phyloP scores from a whole-genome alignment of 441 rosid genomes.

The Adansonia rubrostipa region DNA sequence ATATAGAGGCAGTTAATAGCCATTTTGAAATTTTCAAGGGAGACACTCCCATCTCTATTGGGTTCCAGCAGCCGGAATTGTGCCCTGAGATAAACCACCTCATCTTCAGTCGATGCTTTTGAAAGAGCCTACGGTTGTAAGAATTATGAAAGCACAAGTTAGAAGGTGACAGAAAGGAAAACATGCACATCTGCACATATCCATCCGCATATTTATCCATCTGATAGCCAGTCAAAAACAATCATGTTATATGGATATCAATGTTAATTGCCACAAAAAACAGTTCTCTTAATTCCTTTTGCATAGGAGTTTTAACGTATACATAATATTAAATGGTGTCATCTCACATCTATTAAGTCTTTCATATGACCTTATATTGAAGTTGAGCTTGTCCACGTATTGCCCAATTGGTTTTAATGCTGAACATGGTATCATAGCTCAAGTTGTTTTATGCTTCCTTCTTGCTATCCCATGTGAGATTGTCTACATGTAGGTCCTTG shows the following conservation, averaged over 20 bases:
- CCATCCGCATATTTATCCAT: no score
- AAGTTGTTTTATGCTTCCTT: no score
- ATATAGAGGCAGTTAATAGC: constrained; percentile 40
- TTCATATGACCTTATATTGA: no score
- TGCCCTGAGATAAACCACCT: constrained; percentile 78
- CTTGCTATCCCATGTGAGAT: no score
- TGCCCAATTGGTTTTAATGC: no score
- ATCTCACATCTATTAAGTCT: no score
- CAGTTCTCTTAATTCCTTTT: neutral
- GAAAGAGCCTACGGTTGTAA: constrained; percentile 66
- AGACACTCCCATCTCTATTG: constrained; percentile 71
- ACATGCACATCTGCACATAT: neutral
- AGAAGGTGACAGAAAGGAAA: neutral
- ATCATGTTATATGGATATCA: neutral
- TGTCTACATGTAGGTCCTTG: no score
- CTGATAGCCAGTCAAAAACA: no score
- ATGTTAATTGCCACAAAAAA: neutral
- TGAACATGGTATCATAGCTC: no score
- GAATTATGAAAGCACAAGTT: constrained; percentile 14
- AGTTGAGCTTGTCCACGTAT: no score
- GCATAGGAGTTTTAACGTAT: neutral
- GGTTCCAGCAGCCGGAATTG: constrained; percentile 83
- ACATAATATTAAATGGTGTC: neutral
- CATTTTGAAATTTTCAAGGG: constrained; percentile 79
- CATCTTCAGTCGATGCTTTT: constrained; percentile 80